Evolutionary conservation across 169 alveolate species (phyloP).

Genomic region (Plasmodium vivax): DNA sequence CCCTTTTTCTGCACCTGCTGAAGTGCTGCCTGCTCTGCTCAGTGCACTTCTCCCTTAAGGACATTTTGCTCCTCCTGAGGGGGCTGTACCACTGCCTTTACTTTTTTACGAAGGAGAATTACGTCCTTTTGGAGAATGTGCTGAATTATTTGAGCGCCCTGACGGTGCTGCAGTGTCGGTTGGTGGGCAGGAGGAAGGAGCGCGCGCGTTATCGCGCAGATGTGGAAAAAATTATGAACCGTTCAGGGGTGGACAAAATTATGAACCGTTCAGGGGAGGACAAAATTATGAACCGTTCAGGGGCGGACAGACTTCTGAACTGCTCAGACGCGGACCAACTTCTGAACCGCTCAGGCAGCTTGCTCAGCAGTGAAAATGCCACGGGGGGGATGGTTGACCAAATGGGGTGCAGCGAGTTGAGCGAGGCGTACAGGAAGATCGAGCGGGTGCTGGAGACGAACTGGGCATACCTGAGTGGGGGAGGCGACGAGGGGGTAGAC

Average conservation of each 20-base stretch:
- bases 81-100: background rate
- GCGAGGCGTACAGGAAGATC: background rate
- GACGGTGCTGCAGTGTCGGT: background rate
- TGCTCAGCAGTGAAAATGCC: background rate
- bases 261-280: too few species aligned
- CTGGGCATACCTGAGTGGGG: background rate
- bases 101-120: conserved; percentile 30
- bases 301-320: background rate
- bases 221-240: background rate
- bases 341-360: background rate
- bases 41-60: conserved; percentile 12
- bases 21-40: conserved; percentile 16
- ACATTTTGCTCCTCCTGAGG: conserved; percentile 17
- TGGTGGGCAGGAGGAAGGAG: background rate
- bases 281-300: background rate
- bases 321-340: background rate
- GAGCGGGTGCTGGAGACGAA: background rate
- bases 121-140: conserved; percentile 35
- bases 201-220: background rate
- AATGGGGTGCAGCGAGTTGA: background rate
- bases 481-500: background rate
- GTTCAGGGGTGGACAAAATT: background rate
- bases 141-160: conserved; percentile 40
- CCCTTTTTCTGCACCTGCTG: conserved; percentile 29
- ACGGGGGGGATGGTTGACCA: background rate